Percentiles rank a stretch among this genome's conserved stretches.
Conservation (phyloP, 768 basidiomycete genomes). For the Candolleomyces aberdarensis region DNA sequence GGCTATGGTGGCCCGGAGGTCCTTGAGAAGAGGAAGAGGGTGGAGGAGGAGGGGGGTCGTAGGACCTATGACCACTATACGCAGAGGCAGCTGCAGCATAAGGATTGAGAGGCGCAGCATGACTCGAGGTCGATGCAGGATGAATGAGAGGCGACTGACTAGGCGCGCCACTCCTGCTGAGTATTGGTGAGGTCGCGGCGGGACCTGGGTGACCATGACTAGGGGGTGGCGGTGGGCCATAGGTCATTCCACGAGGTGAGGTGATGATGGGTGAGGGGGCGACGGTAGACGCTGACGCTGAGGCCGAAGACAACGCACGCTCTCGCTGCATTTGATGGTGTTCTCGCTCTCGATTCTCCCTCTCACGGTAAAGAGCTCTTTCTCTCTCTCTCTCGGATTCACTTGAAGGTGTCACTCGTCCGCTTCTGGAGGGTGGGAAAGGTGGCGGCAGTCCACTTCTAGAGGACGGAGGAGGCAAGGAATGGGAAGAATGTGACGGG, state of each 20-base stretch:
- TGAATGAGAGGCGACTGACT: neutral
- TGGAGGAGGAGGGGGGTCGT: neutral
- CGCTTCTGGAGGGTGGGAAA: neutral
- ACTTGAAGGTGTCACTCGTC: neutral
- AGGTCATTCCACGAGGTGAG: neutral
- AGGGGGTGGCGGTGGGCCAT: neutral
- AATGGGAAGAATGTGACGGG: neutral
- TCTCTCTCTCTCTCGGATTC: neutral
- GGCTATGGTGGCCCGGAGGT: neutral
- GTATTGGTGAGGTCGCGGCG: neutral
- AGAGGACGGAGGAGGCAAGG: neutral
- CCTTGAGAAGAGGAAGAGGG: neutral
- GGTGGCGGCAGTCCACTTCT: neutral
- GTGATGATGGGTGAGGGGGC: neutral
- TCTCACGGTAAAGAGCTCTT: neutral
- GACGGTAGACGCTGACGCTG: neutral
- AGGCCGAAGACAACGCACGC: neutral
- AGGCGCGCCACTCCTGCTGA: neutral
- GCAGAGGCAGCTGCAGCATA: neutral
- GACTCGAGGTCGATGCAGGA: neutral
- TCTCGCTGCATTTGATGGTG: neutral
- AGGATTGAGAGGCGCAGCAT: neutral
- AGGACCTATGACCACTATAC: neutral
- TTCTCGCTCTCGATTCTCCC: neutral
- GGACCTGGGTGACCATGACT: neutral